phyloP scores from a whole-genome alignment of 352 stramenopile genomes.

The Thraustochytrium striatum region DNA sequence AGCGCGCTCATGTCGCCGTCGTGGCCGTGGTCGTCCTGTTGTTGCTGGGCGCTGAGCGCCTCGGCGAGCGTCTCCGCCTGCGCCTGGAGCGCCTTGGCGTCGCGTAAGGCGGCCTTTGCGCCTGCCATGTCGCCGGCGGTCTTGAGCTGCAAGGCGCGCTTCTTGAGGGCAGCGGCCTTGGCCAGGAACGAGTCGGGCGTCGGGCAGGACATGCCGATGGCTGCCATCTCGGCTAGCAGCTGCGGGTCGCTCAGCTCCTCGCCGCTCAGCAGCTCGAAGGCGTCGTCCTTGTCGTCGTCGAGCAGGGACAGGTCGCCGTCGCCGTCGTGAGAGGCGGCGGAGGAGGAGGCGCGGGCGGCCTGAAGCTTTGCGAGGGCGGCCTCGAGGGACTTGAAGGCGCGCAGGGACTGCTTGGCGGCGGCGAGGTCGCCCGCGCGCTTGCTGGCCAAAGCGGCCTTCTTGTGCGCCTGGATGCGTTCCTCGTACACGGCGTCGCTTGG shows the following conservation, averaged over 20 bases:
- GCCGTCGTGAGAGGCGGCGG: background rate
- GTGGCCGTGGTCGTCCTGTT: background rate
- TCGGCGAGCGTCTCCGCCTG: background rate
- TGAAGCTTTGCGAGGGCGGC: background rate
- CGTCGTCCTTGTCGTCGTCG: background rate
- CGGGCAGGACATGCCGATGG: slow-evolving; percentile 32
- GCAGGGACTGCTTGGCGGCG: background rate
- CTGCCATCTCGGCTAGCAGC: slow-evolving; percentile 15
- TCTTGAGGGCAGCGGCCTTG: background rate
- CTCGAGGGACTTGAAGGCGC: background rate
- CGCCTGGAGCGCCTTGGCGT: slow-evolving; percentile 8
- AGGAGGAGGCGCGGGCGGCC: background rate
- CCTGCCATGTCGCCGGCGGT: slow-evolving; percentile 16
- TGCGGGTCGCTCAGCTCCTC: slow-evolving; percentile 23
- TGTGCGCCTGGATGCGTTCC: background rate
- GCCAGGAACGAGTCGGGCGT: background rate
- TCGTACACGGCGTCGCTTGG: slow-evolving; percentile 11
- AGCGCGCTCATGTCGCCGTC: slow-evolving; percentile 20
- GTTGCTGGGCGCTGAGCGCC: background rate
- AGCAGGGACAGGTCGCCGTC: background rate
- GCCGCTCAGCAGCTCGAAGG: background rate
- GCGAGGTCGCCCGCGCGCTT: slow-evolving; percentile 18
- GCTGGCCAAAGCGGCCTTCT: slow-evolving; percentile 2
- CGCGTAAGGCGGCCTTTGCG: slow-evolving; percentile 3
- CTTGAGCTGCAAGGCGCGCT: slow-evolving; percentile 8